Conservation (phyloP, 176 grass and related monocot species). For the Triticum urartu region DNA sequence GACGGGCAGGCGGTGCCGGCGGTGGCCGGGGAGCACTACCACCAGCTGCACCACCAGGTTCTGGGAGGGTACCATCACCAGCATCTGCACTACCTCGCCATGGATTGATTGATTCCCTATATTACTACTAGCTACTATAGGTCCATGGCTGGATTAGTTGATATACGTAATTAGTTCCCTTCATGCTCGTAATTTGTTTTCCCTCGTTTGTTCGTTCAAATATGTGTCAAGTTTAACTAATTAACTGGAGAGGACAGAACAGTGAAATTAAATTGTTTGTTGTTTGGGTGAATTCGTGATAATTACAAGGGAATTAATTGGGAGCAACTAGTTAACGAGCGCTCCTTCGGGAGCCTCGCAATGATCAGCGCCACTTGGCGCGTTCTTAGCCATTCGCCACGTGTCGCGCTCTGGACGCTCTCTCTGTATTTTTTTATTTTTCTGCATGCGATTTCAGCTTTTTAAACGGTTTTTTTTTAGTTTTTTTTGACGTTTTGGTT, state of each 20-base stretch:
- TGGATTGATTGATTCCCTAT: neutral
- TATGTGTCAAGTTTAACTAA: neutral
- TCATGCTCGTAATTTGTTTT: neutral
- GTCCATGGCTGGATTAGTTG: no score
- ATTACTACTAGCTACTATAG: no score
- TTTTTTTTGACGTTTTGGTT: no score
- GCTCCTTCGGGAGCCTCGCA: no score
- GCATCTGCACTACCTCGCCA: constrained; percentile 60
- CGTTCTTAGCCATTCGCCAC: no score
- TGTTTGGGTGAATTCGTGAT: neutral
- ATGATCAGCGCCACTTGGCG: no score
- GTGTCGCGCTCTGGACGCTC: no score
- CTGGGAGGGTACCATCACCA: constrained; percentile 14
- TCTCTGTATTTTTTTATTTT: no score
- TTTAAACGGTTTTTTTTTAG: no score
- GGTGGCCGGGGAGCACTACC: constrained; percentile 36
- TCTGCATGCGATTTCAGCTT: no score
- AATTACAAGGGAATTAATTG: neutral
- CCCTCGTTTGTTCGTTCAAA: neutral
- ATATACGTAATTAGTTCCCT: no score
- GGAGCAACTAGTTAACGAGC: no score
- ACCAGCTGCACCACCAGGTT: constrained; percentile 16
- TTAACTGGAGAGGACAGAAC: neutral
- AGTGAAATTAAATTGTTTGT: neutral
- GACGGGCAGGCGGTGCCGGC: neutral